These are phyloP conservation scores for Rhynchospora tenuis DNA, from an alignment of 176 grass and related monocot genomes.

Conservation along the genomic window DNA sequence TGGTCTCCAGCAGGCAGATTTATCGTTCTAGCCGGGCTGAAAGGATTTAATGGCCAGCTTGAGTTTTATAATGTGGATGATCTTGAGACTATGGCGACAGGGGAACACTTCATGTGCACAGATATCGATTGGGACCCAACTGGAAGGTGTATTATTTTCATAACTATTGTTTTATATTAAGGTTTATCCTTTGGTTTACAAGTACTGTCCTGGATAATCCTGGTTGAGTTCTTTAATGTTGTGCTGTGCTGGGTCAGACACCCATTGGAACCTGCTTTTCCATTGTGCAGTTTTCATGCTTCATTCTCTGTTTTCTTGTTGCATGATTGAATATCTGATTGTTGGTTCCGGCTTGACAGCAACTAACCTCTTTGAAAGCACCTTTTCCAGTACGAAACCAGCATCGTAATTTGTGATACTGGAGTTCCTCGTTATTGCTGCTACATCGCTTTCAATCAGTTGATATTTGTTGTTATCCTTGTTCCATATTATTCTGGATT, in stretches of 20 bases:
- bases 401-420: not conserved
- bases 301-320: too few relatives aligned
- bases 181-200: not conserved
- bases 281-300: not conserved
- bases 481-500: conserved; percentile 10
- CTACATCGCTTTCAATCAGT: not conserved
- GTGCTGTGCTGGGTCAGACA: not conserved
- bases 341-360: not conserved
- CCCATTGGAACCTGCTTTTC: not conserved
- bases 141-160: conserved; percentile 49
- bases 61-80: conserved; percentile 98
- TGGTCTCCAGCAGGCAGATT: conserved; percentile 85
- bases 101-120: conserved; percentile 95
- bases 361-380: not conserved
- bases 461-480: not conserved
- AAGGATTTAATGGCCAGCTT: conserved; percentile 90
- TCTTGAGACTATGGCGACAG: conserved; percentile 86
- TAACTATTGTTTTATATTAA: not conserved
- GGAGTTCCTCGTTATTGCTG: not conserved
- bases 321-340: not conserved
- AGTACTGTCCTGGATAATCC: not conserved
- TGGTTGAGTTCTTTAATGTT: not conserved
- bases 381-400: not conserved
- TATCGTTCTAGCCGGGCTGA: conserved; percentile 86
- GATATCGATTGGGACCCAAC: conserved; percentile 96